phyloP scores from a whole-genome alignment of 73 alveolate genomes.

The Blepharisma stoltei region DNA sequence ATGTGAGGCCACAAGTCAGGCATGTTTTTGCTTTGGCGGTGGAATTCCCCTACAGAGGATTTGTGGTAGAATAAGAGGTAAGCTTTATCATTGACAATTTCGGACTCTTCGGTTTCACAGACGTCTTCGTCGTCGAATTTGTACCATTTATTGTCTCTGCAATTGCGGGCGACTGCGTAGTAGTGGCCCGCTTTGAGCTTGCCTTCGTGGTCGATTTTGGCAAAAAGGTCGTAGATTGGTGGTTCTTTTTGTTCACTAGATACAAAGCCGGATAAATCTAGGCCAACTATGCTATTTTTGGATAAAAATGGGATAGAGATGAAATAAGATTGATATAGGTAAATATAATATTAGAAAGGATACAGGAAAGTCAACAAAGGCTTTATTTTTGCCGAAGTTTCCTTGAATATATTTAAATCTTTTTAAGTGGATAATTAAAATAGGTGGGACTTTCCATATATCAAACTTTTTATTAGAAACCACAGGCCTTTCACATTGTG shows the following conservation, averaged over 20 bases:
- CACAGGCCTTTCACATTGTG: slow-evolving; percentile 66
- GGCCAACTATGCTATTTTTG: too few relatives aligned
- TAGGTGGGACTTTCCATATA: slow-evolving; percentile 86
- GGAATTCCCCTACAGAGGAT: background rate
- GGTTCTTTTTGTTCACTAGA: slow-evolving; percentile 67
- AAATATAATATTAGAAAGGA: too few relatives aligned
- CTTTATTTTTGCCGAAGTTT: slow-evolving; percentile 70
- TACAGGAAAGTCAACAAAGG: slow-evolving; percentile 75
- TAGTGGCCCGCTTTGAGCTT: slow-evolving; percentile 83
- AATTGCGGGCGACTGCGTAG: slow-evolving; percentile 45
- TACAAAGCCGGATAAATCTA: slow-evolving; percentile 69
- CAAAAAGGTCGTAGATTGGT: slow-evolving; percentile 85
- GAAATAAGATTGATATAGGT: too few relatives aligned
- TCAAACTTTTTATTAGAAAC: slow-evolving; percentile 74
- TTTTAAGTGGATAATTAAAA: slow-evolving; percentile 80
- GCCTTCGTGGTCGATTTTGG: slow-evolving; percentile 88
- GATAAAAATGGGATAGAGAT: too few relatives aligned
- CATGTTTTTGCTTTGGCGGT: background rate
- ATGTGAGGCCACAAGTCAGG: slow-evolving; percentile 1
- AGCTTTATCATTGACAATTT: too few relatives aligned
- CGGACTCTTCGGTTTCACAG: too few relatives aligned
- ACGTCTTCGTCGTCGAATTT: too few relatives aligned
- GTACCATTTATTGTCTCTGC: too few relatives aligned
- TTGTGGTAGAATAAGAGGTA: background rate
- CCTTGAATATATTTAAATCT: slow-evolving; percentile 64